Base-by-base conservation (phyloP, 495 filamentous ascomycete species). In the Penicillium bialowiezense region DNA sequence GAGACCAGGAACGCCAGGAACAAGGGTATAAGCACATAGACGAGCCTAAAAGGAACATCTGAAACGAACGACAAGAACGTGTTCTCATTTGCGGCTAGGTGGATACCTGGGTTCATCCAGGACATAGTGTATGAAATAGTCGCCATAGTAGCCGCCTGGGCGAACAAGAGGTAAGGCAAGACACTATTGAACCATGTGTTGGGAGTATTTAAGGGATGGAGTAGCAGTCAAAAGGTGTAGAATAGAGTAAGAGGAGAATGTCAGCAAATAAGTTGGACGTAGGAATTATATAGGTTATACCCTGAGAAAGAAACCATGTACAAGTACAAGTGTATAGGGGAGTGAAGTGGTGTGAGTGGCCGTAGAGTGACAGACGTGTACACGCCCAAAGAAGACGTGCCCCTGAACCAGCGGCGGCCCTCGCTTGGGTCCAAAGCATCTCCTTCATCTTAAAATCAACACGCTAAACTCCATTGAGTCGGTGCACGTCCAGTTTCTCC, bases 41-140 rank as follows among this genome's bases (percentile, higher is more conserved):
- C 23, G 23, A 26, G 35, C 23, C 48, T 44, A 49, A 45, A 36
- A 32, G 10, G 3, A 14, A 3, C 31, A 54, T 13, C 52, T 50
- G 52, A 54, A 54, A 54, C 52, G 52, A 56, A 52, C 38, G 38
- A 42, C 20, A 32, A 21, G 33, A 41, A 38, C 17, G 38, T 18
- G 41, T 36, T 21, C n/a, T 31, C 21, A 19, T 19, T 15, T 7
- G 19, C n/a, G 23, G 35, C 32, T 12, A 13, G 7, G 49, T 20
- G 35, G 41, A 38, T 32, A 21, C 23, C 4, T 37, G 34, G 34
- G 36, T 21, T 21, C 36, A 10, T 26, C 8, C 23, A 20, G 9
- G 12, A 42, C 5, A 40, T 31, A 36, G 38, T 14, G 36, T 33
- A 38, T 44, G 31, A 28, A 47, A 35, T 31, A 46, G 41, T 51